Percentiles rank a stretch among this genome's conserved stretches.
These are phyloP conservation scores for Tetracladium marchalianum DNA, from an alignment of 495 filamentous ascomycete genomes.

Conservation along the genomic window DNA sequence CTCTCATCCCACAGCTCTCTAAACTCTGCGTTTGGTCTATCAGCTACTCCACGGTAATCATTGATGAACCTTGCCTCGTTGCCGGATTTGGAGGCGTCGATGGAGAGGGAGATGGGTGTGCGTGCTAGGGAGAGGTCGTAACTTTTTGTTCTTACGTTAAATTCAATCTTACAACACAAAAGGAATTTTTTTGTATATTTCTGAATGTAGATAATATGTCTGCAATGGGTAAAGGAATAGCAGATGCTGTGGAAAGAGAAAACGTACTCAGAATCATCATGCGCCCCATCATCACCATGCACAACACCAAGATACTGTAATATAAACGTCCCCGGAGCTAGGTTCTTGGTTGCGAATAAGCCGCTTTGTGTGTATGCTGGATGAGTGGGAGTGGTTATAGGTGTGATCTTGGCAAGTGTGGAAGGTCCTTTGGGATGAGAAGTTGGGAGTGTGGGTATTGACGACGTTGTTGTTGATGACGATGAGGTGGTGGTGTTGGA, in stretches of 20 bases:
- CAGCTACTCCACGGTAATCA: constrained; percentile 57
- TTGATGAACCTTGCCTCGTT: constrained; percentile 69
- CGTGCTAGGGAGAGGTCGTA: too few relatives aligned
- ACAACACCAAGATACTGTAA: constrained; percentile 51
- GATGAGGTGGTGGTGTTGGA: constrained; percentile 21
- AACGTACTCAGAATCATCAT: constrained; percentile 28
- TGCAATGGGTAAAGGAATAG: neutral
- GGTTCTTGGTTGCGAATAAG: constrained; percentile 49
- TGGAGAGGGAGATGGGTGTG: constrained; percentile 28
- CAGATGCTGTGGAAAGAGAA: constrained; percentile 26
- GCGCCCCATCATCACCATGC: constrained; percentile 39
- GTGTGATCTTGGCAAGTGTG: constrained; percentile 39
- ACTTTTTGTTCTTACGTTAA: neutral
- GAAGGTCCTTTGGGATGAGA: constrained; percentile 33
- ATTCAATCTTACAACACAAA: constrained; percentile 55
- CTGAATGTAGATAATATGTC: too few relatives aligned
- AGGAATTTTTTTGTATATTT: too few relatives aligned
- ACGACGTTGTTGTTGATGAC: constrained; percentile 29
- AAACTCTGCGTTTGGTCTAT: constrained; percentile 39
- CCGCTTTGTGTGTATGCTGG: constrained; percentile 56
- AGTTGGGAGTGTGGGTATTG: constrained; percentile 31
- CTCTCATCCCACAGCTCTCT: constrained; percentile 38
- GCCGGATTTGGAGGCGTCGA: constrained; percentile 51
- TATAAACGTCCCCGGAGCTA: constrained; percentile 48
- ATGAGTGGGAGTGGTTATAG: constrained; percentile 42